Evolutionary conservation across 225 moss, liverwort and hornwort species (phyloP).

Genomic region (Ulota crispa): DNA sequence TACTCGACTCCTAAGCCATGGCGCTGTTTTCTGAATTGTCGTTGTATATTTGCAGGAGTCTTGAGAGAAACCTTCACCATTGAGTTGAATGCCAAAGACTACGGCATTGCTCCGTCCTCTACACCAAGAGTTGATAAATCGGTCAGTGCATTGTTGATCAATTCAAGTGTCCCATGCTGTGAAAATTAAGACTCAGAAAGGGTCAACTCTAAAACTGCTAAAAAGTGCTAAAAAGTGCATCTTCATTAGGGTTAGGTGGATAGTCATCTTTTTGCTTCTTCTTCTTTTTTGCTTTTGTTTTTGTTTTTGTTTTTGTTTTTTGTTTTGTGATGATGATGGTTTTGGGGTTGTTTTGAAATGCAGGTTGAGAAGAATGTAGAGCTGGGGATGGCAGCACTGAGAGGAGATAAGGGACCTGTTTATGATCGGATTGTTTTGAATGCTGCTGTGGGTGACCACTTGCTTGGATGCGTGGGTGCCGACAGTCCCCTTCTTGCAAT

Average conservation of each 20-base stretch:
- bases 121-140: conserved; percentile 78
- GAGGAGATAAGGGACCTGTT: conserved; percentile 77
- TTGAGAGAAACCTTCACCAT: conserved; percentile 66
- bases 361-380: conserved; percentile 76
- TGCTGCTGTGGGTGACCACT: conserved; percentile 83
- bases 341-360: conserved; percentile 2
- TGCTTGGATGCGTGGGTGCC: conserved; percentile 82
- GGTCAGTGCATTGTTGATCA: conserved; percentile 23
- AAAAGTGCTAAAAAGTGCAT: not conserved
- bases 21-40: not conserved
- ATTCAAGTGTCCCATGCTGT: not conserved
- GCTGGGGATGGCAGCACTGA: conserved; percentile 77
- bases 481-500: conserved; percentile 56
- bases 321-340: not conserved
- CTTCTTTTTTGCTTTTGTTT: too few species aligned
- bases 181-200: not conserved
- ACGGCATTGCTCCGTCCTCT: conserved; percentile 62
- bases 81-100: conserved; percentile 61
- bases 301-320: too few species aligned
- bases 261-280: too few species aligned
- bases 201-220: not conserved
- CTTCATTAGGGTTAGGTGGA: not conserved
- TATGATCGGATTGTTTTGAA: conserved; percentile 92
- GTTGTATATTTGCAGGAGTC: conserved; percentile 38
- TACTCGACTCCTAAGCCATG: not conserved